Evolutionary conservation across 306 rosid genomes (phyloP).

Genomic region (Acacia acuminata): DNA sequence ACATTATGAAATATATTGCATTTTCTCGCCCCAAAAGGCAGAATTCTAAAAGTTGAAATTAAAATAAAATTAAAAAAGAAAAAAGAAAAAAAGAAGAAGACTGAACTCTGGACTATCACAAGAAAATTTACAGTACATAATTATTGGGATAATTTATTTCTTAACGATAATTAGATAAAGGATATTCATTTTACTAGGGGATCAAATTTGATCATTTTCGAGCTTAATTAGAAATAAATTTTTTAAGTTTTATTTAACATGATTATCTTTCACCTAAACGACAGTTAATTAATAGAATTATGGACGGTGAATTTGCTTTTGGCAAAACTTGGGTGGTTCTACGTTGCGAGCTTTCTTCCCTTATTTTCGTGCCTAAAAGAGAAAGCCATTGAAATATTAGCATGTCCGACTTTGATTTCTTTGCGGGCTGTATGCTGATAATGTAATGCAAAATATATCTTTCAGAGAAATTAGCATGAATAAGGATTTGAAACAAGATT

Average conservation of each 20-base stretch:
- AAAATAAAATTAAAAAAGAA: too few relatives aligned
- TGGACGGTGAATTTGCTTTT: conserved; percentile 12
- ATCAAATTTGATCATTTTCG: not conserved
- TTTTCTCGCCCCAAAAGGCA: not conserved
- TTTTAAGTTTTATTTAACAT: too few relatives aligned
- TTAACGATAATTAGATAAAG: not conserved
- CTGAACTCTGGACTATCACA: too few relatives aligned
- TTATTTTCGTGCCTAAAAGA: not conserved
- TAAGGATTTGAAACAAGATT: not conserved
- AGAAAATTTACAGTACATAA: not conserved
- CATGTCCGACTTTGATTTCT: conserved; percentile 13
- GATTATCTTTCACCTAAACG: not conserved
- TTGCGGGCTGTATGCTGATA: not conserved
- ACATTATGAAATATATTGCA: too few relatives aligned
- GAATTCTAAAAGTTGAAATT: not conserved
- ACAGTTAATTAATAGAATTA: not conserved
- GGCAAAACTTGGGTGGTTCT: not conserved
- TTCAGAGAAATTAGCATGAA: not conserved
- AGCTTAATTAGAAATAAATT: not conserved
- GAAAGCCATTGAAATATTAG: not conserved
- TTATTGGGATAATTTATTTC: not conserved
- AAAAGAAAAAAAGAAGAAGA: too few relatives aligned
- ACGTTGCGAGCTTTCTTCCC: not conserved
- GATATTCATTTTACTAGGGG: not conserved
- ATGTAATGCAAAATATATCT: not conserved